Base-by-base conservation (phyloP, 176 grass and related monocot species). In the Zizania latifolia region DNA sequence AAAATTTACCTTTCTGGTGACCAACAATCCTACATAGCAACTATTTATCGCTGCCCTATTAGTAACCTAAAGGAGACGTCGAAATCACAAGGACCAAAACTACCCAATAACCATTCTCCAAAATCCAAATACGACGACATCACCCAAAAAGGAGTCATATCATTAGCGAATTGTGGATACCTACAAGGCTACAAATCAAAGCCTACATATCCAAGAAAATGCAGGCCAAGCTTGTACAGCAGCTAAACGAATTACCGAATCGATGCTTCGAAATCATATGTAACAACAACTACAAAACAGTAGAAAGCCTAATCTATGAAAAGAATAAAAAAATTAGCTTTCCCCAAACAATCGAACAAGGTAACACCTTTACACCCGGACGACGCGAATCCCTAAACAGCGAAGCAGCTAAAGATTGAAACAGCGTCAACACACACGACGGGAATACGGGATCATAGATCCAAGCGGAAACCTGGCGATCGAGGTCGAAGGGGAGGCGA, bases 401-500 rank as follows among this genome's bases (percentile, higher is more conserved):
- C 34, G n/a, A 75, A 35, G 54, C 22, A 75, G 12, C 36, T 30
- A 75, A 24, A 50, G 33, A 77, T 50, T 34, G 58, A 29, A 74
- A 41, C 9, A 54, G 57, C 66, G 8, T 43, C 33, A 41, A 16
- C 61, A 34, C 22, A 65, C 35, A 26, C 21, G 59, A 77, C 40
- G 5, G 5, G 32, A n/a, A n/a, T n/a, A n/a, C n/a, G n/a, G 48
- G 38, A 67, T 78, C 69, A 86, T 46, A 78, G 78, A 86, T 86
- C 75, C 75, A 70, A 65, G 55, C 21, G 53, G 4, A 16, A 75
- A 99, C 96, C 96, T 99, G 96, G 82, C 89, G 89, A 79, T 95
- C 92, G 81, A 95, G 72, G 24, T 81, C 77, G 72, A 99, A 92
- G 38, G 96, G 96, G 5, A 99, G 87, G 68, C 79, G 86, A 79